These are phyloP conservation scores for Pichia heedii DNA, from an alignment of 805 yeast species.

Conservation along the genomic window DNA sequence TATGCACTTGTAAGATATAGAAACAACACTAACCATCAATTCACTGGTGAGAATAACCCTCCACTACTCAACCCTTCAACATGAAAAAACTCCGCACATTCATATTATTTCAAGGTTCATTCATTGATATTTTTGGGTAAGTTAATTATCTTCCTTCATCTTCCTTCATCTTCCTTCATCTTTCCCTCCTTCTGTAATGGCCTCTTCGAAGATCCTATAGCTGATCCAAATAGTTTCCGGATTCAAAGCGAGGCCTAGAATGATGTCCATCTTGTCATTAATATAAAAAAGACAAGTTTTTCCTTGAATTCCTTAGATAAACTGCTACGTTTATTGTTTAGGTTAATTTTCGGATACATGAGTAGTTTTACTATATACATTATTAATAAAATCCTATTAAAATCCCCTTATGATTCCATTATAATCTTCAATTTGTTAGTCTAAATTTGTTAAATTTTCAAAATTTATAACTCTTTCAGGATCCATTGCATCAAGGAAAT, in stretches of 20 bases:
- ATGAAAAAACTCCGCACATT: too few relatives aligned
- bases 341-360: background rate
- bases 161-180: background rate
- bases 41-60: background rate
- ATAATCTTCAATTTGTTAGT: slow-evolving; percentile 6
- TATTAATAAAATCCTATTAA: background rate
- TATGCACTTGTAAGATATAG: slow-evolving; percentile 10
- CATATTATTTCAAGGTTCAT: too few relatives aligned
- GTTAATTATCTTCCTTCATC: background rate
- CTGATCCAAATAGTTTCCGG: slow-evolving; percentile 32
- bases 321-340: slow-evolving; percentile 4
- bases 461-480: slow-evolving; percentile 13
- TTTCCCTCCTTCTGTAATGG: slow-evolving; percentile 13
- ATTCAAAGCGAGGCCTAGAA: slow-evolving; percentile 44
- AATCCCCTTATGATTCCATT: background rate
- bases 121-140: too few relatives aligned
- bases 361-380: background rate
- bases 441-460: slow-evolving; percentile 8
- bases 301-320: slow-evolving; percentile 4
- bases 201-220: slow-evolving; percentile 43
- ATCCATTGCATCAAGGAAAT: slow-evolving; percentile 40
- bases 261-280: slow-evolving; percentile 6
- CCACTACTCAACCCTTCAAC: background rate
- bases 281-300: background rate
- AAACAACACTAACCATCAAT: background rate